Conservation (phyloP, 2,329 filamentous ascomycete species). For the Cercospora sp. region DNA sequence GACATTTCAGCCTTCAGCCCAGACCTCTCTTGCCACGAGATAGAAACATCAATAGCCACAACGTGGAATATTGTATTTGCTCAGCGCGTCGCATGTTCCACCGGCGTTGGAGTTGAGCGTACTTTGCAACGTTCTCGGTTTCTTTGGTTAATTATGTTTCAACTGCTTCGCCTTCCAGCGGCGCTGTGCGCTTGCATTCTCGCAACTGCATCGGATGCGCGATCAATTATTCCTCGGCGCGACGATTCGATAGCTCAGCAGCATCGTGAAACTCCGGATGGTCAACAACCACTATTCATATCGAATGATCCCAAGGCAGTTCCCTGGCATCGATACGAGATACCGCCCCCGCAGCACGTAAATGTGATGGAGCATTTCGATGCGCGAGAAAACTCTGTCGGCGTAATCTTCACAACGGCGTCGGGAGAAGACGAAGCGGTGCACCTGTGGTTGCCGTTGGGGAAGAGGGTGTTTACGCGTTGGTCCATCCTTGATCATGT, state of each 20-base stretch:
- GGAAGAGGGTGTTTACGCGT: constrained; percentile 34
- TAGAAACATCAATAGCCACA: background rate
- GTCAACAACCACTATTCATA: background rate
- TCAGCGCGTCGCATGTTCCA: background rate
- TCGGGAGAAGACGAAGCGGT: constrained; percentile 24
- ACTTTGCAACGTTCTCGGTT: background rate
- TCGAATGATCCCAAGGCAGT: background rate
- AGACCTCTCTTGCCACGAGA: background rate
- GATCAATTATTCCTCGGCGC: constrained; percentile 10
- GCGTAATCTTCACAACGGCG: constrained; percentile 33
- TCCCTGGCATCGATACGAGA: background rate
- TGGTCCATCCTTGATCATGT: constrained; percentile 13
- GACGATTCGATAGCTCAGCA: background rate
- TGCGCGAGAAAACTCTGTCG: constrained; percentile 34
- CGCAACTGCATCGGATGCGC: background rate
- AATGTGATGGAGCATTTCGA: constrained; percentile 24
- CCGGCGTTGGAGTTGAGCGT: background rate
- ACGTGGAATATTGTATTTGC: background rate
- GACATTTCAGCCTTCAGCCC: constrained; percentile 2
- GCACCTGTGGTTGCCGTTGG: constrained; percentile 39
- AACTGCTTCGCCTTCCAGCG: background rate
- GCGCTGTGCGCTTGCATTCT: constrained; percentile 3
- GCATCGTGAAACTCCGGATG: background rate
- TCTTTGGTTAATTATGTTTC: background rate
- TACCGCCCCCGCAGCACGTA: constrained; percentile 1